Conservation (phyloP, 2,329 filamentous ascomycete genomes). For the Coleophoma cylindrospora region DNA sequence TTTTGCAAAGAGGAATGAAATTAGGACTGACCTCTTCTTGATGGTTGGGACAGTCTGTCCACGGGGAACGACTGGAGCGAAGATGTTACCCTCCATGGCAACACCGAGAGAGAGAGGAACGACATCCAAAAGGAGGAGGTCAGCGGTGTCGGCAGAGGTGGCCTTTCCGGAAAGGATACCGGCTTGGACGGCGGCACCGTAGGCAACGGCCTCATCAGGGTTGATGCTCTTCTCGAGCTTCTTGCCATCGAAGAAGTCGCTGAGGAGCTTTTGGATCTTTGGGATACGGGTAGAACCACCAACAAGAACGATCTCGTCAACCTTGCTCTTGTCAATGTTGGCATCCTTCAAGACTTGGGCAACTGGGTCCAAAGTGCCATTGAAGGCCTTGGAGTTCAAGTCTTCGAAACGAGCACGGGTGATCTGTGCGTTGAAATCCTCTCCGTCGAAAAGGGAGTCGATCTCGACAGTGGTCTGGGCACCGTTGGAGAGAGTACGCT, state of each 20-base stretch:
- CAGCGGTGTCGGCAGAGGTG: constrained; percentile 87
- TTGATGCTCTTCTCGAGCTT: constrained; percentile 99
- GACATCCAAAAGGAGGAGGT: constrained; percentile 94
- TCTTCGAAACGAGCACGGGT: constrained; percentile 99
- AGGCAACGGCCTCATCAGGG: constrained; percentile 98
- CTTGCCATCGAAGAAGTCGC: constrained; percentile 99
- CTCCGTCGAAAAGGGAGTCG: constrained; percentile 95
- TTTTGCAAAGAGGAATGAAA: no score
- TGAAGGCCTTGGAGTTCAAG: constrained; percentile 92
- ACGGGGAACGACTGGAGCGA: constrained; percentile 84
- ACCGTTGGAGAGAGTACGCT: constrained; percentile 96
- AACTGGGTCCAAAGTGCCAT: constrained; percentile 89
- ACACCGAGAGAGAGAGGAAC: constrained; percentile 96
- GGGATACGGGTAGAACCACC: constrained; percentile 99
- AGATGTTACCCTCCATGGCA: constrained; percentile 99
- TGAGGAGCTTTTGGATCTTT: constrained; percentile 97
- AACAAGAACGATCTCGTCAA: constrained; percentile 98
- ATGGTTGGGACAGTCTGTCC: constrained; percentile 72
- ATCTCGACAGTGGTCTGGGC: constrained; percentile 98
- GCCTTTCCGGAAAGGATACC: constrained; percentile 99
- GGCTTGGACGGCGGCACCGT: constrained; percentile 97
- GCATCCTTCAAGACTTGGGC: constrained; percentile 96
- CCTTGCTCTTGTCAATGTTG: constrained; percentile 77
- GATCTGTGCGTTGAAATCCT: constrained; percentile 96
- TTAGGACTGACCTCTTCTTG: constrained; percentile 56